These are phyloP conservation scores for Parafenestella ontariensis DNA, from an alignment of 2,329 filamentous ascomycete species.

Conservation along the genomic window DNA sequence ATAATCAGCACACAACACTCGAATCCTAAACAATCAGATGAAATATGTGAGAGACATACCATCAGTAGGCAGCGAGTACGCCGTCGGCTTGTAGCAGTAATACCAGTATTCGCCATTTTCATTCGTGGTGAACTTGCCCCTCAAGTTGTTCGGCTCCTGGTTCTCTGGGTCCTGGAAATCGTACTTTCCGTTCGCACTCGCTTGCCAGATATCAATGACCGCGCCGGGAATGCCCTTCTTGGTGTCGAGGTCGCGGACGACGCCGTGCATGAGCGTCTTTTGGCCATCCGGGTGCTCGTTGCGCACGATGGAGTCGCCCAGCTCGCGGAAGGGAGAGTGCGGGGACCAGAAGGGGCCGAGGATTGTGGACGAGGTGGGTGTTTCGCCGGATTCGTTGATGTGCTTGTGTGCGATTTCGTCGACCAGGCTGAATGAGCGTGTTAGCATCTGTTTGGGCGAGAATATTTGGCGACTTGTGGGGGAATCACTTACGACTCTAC, in stretches of 20 bases:
- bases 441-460: neutral
- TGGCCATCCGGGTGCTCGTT: constrained; percentile 64
- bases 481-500: constrained; percentile 68
- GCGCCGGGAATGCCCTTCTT: constrained; percentile 71
- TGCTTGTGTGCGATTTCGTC: constrained; percentile 72
- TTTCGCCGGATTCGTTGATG: constrained; percentile 65
- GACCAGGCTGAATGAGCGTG: constrained; percentile 57
- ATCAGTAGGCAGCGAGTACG: constrained; percentile 73
- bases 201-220: constrained; percentile 81
- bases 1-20: constrained; percentile 4
- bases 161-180: constrained; percentile 77
- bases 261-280: constrained; percentile 72
- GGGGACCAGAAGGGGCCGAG: constrained; percentile 82
- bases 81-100: constrained; percentile 78
- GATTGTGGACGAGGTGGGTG: constrained; percentile 77
- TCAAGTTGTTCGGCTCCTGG: constrained; percentile 75
- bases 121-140: constrained; percentile 77
- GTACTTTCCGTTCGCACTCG: constrained; percentile 77
- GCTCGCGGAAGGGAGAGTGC: constrained; percentile 73
- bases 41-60: constrained; percentile 45
- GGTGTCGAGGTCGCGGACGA: constrained; percentile 69
- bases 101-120: constrained; percentile 74
- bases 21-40: neutral
- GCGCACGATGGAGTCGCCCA: constrained; percentile 72
- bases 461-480: neutral